A percentile compares a stretch with the other conserved stretches of the same genome.
phyloP scores from a whole-genome alignment of 257 asterid species.

The Solanum megistacrolobum region DNA sequence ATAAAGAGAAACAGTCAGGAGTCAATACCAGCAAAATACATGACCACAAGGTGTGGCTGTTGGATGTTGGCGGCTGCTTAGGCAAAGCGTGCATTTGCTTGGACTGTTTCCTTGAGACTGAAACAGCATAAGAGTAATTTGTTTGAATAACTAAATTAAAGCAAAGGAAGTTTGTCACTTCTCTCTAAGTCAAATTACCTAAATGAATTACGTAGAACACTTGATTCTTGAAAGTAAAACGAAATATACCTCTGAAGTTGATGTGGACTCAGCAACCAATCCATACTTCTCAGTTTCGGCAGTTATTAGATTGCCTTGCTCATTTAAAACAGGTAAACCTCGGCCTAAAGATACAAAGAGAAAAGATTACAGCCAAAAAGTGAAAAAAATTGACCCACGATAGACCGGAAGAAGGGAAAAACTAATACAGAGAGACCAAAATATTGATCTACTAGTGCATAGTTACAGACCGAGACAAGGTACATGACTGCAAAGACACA shows the following conservation, averaged over 20 bases:
- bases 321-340: constrained; percentile 72
- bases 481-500: not conserved
- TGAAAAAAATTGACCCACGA: not conserved
- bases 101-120: constrained; percentile 55
- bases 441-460: not conserved
- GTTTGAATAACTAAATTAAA: not conserved
- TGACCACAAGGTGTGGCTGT: constrained; percentile 98
- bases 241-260: constrained; percentile 66
- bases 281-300: constrained; percentile 59
- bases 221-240: not conserved
- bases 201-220: not conserved
- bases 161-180: not conserved
- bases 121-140: not conserved
- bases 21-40: constrained; percentile 86
- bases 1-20: not conserved
- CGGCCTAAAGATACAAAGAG: constrained; percentile 35
- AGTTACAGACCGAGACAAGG: not conserved
- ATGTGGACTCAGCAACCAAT: constrained; percentile 42
- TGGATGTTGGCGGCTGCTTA: constrained; percentile 83
- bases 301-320: constrained; percentile 66
- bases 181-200: not conserved
- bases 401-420: not conserved
- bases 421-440: not conserved
- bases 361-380: not conserved
- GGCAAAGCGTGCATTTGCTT: constrained; percentile 95